Evolutionary conservation across 441 rosid genomes (phyloP).

Genomic region (Mallotus repandus): DNA sequence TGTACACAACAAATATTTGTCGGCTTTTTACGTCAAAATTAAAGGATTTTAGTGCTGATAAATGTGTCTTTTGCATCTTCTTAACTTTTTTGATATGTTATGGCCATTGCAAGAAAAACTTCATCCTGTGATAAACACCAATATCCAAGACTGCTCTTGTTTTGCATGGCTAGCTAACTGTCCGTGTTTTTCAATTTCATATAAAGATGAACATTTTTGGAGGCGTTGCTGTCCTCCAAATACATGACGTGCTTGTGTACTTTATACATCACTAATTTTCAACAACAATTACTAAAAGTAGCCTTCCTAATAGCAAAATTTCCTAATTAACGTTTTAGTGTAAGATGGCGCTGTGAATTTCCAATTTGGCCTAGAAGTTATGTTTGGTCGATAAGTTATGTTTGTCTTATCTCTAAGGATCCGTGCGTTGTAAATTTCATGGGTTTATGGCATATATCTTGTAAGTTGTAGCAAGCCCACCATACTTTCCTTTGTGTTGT

Average conservation of each 20-base stretch:
- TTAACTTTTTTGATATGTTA: background rate
- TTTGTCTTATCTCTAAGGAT: background rate
- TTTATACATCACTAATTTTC: background rate
- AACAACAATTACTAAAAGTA: background rate
- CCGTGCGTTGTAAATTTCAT: background rate
- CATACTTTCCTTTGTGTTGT: background rate
- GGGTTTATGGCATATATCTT: background rate
- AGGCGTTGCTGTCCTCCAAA: background rate
- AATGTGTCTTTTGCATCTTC: background rate
- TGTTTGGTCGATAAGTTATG: background rate
- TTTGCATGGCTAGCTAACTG: background rate
- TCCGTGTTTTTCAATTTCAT: background rate
- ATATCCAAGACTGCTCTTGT: background rate
- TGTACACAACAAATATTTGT: background rate
- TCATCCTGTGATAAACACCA: constrained; percentile 4
- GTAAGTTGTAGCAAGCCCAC: background rate
- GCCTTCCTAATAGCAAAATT: background rate
- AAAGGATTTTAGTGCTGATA: background rate
- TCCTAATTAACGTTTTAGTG: background rate
- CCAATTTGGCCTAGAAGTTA: background rate
- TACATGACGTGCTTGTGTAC: background rate
- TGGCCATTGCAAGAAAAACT: constrained; percentile 4
- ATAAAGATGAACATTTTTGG: background rate
- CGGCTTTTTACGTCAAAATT: background rate
- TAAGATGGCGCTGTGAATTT: background rate